Conservation (phyloP, 1,284 basidiomycete species). For the Gomphus sp. region DNA sequence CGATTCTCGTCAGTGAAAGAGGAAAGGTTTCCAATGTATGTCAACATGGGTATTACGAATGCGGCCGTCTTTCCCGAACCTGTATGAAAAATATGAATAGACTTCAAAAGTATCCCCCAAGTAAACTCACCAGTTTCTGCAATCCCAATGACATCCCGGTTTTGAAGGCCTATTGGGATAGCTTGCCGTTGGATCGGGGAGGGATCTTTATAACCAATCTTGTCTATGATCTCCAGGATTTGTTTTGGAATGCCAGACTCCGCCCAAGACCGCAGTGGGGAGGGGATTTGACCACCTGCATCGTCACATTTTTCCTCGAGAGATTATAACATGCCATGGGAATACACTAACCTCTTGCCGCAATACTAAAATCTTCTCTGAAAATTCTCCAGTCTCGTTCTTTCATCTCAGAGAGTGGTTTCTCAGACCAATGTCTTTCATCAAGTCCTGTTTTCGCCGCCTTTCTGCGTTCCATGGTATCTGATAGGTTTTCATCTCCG, state of each 20-base stretch:
- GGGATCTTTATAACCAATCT: slow-evolving; percentile 94
- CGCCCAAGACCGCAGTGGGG: slow-evolving; percentile 85
- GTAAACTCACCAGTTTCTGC: slow-evolving; percentile 79
- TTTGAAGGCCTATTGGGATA: slow-evolving; percentile 94
- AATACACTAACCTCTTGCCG: slow-evolving; percentile 60
- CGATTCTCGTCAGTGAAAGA: slow-evolving; percentile 85
- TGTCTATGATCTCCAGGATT: slow-evolving; percentile 80
- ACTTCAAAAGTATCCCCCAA: slow-evolving; percentile 5
- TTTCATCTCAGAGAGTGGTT: slow-evolving; percentile 88
- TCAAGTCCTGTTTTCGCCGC: slow-evolving; percentile 79
- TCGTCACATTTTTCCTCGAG: slow-evolving; percentile 3
- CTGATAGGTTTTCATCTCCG: slow-evolving; percentile 52
- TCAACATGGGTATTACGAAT: slow-evolving; percentile 96
- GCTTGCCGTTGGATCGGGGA: slow-evolving; percentile 97
- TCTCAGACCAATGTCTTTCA: slow-evolving; percentile 97
- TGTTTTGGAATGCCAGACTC: slow-evolving; percentile 78
- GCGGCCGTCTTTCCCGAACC: slow-evolving; percentile 99
- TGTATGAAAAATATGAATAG: slow-evolving; percentile 23
- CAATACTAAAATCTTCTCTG: slow-evolving; percentile 95
- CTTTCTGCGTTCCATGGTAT: slow-evolving; percentile 71
- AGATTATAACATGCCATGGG: background rate
- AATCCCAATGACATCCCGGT: slow-evolving; percentile 95
- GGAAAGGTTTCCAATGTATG: slow-evolving; percentile 85
- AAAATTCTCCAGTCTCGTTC: slow-evolving; percentile 99
- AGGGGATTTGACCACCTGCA: slow-evolving; percentile 83